Conservation (phyloP, 345 rosid species). For the Angophora floribunda region DNA sequence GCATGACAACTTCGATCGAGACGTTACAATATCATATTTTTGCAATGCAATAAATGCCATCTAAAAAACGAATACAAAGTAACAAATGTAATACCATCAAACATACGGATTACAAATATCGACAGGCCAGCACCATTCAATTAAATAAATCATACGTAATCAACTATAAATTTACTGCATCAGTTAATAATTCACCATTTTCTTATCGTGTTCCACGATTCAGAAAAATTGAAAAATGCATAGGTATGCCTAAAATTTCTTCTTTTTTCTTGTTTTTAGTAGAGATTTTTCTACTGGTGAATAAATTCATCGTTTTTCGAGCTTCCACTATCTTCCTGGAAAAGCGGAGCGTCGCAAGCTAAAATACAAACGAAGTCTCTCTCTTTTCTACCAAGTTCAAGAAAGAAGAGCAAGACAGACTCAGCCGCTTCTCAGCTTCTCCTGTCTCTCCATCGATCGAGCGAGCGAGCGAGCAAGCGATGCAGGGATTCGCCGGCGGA, state of each 20-base stretch:
- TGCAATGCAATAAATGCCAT: neutral
- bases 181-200: too few relatives aligned
- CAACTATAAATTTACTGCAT: neutral
- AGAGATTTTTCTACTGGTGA: neutral
- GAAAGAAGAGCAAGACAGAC: neutral
- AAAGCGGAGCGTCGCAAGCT: neutral
- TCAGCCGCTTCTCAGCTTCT: neutral
- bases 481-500: constrained; percentile 43
- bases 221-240: too few relatives aligned
- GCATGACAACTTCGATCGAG: accelerated
- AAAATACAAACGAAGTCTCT: neutral
- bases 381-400: neutral
- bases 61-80: neutral
- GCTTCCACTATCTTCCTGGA: neutral
- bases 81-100: neutral
- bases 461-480: neutral
- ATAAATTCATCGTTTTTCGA: neutral
- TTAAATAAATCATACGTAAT: neutral
- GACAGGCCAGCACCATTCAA: accelerated
- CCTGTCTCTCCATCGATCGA: neutral
- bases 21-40: neutral
- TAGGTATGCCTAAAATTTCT: too few relatives aligned
- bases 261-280: too few relatives aligned
- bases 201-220: too few relatives aligned
- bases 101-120: neutral